Evolutionary conservation across 2,329 filamentous ascomycete genomes (phyloP).

Genomic region (Xylariales sp.): DNA sequence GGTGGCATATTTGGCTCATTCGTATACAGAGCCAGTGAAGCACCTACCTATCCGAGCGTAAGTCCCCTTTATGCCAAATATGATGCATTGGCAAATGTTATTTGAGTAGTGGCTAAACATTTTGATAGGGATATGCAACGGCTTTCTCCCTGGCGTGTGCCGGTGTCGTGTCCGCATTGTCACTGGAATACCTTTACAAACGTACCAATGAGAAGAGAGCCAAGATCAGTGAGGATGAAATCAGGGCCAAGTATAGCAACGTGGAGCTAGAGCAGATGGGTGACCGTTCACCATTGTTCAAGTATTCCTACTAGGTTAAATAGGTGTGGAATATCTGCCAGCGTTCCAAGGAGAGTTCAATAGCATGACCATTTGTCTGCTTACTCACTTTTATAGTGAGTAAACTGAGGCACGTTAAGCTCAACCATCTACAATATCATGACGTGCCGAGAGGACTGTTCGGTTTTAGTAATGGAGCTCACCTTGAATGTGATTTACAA

Average conservation of each 20-base stretch:
- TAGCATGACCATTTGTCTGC: no score
- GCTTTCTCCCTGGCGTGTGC: slow-evolving; percentile 2
- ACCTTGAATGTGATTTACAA: no score
- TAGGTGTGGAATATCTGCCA: no score
- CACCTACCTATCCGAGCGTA: slow-evolving; percentile 3
- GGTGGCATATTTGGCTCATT: slow-evolving; percentile 2
- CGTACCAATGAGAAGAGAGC: neutral
- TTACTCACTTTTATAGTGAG: no score
- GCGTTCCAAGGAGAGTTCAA: no score
- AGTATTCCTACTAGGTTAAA: slow-evolving; percentile 4
- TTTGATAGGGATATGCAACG: neutral
- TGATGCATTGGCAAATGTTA: neutral
- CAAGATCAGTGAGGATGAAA: neutral
- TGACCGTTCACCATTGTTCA: slow-evolving; percentile 2
- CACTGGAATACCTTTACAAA: neutral
- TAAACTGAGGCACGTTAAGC: no score
- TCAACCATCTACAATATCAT: no score
- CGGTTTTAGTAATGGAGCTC: no score
- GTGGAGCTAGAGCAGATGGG: neutral
- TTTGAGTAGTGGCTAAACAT: no score
- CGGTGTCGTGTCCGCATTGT: neutral
- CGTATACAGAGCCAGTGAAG: slow-evolving; percentile 2
- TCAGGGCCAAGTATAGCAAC: neutral
- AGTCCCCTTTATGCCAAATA: neutral
- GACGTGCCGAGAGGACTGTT: no score